Conservation (phyloP, 371 early-diverging fungal species). For the Rhizopus delemar region DNA sequence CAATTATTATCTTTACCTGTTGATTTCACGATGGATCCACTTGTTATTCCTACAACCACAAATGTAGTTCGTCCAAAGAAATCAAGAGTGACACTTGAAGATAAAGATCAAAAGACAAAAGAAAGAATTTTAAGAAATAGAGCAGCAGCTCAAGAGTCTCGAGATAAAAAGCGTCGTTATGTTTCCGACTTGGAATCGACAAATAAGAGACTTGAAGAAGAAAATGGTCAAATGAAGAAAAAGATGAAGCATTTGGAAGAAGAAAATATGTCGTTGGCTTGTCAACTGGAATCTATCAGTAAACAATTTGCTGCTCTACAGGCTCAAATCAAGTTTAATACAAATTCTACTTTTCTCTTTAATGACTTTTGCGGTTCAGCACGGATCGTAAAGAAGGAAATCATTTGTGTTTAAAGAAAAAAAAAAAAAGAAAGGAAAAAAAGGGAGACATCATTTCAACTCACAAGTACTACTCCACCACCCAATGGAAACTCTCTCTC, state of each 20-base stretch:
- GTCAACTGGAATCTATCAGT: slow-evolving; percentile 60
- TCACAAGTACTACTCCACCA: slow-evolving; percentile 20
- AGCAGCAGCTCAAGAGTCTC: slow-evolving; percentile 87
- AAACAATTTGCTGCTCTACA: slow-evolving; percentile 57
- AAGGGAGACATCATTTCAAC: not conserved
- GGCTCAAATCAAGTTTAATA: slow-evolving; percentile 47
- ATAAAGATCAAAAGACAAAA: slow-evolving; percentile 53
- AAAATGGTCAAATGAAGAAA: slow-evolving; percentile 64
- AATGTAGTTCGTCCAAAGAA: slow-evolving; percentile 27
- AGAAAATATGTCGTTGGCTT: slow-evolving; percentile 56
- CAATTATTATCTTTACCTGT: slow-evolving; percentile 33
- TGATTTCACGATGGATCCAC: slow-evolving; percentile 34
- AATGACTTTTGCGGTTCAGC: slow-evolving; percentile 63
- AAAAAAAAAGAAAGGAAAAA: not conserved
- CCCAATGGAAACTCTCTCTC: slow-evolving; percentile 25
- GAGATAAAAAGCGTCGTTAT: slow-evolving; percentile 86
- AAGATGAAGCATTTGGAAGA: slow-evolving; percentile 68
- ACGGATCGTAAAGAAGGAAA: slow-evolving; percentile 48
- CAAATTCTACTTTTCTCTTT: slow-evolving; percentile 27
- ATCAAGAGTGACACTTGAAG: slow-evolving; percentile 39
- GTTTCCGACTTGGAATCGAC: slow-evolving; percentile 72
- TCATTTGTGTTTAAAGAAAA: not conserved
- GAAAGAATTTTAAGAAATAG: slow-evolving; percentile 84
- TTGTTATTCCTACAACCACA: slow-evolving; percentile 12
- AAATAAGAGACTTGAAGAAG: slow-evolving; percentile 64